Percentiles rank a stretch among this genome's conserved stretches.
Conservation (phyloP, 148 eudicot genomes). For the Spergularia marina region DNA sequence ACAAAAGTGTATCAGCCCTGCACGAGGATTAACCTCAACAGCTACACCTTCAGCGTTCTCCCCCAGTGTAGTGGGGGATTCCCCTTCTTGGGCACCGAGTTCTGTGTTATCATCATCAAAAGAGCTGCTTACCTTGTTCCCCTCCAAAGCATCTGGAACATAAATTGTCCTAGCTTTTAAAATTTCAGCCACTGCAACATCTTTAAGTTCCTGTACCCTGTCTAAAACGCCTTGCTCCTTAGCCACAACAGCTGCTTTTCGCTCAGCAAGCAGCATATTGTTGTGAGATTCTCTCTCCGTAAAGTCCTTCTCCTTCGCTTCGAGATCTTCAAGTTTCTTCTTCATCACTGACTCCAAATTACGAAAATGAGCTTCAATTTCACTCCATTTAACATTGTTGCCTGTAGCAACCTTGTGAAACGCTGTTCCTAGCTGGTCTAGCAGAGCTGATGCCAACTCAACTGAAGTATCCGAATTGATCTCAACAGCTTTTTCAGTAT, state of each 20-base stretch:
- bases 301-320: constrained; percentile 44
- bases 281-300: constrained; percentile 39
- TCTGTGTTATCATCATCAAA: constrained; percentile 42
- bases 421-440: constrained; percentile 48
- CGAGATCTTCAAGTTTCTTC: constrained; percentile 43
- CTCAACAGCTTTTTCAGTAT: constrained; percentile 29
- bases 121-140: constrained; percentile 53
- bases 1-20: constrained; percentile 53
- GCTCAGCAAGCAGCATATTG: constrained; percentile 35
- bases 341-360: constrained; percentile 37
- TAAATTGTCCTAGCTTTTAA: constrained; percentile 35
- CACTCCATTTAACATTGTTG: constrained; percentile 32
- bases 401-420: constrained; percentile 36
- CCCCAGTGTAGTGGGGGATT: constrained; percentile 33
- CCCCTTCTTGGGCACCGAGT: constrained; percentile 32
- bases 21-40: constrained; percentile 48
- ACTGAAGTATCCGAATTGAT: constrained; percentile 23
- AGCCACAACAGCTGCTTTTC: constrained; percentile 45
- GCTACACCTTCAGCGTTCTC: constrained; percentile 41
- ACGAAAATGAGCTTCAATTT: constrained; percentile 45
- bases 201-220: constrained; percentile 57
- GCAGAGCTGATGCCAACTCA: constrained; percentile 36
- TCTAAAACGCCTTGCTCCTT: constrained; percentile 60
- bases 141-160: constrained; percentile 32
- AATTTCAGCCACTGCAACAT: constrained; percentile 60